These are phyloP conservation scores for Pseudocercospora pini-densiflorae DNA, from an alignment of 2,329 filamentous ascomycete species.

Conservation along the genomic window DNA sequence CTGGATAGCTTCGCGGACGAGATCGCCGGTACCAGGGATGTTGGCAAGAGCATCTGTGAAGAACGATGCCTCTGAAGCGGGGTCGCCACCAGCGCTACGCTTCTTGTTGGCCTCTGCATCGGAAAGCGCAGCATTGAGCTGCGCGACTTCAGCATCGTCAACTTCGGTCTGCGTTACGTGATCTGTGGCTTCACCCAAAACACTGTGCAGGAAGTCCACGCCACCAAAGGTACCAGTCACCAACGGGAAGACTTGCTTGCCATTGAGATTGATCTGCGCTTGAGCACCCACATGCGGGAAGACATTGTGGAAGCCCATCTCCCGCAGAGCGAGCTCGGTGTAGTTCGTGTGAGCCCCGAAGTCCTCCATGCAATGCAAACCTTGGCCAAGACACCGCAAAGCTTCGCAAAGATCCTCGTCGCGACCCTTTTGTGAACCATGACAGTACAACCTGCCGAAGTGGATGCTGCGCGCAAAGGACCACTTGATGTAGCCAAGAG, in stretches of 20 bases:
- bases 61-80: slow-evolving; percentile 39
- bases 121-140: slow-evolving; percentile 51
- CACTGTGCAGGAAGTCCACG: slow-evolving; percentile 56
- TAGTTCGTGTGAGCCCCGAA: slow-evolving; percentile 62
- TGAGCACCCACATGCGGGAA: slow-evolving; percentile 57
- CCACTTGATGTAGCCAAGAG: slow-evolving; percentile 65
- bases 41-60: slow-evolving; percentile 75
- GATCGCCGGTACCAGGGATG: slow-evolving; percentile 64
- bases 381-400: slow-evolving; percentile 56
- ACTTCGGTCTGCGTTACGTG: slow-evolving; percentile 55
- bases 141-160: slow-evolving; percentile 52
- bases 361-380: slow-evolving; percentile 59
- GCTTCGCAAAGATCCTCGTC: slow-evolving; percentile 56
- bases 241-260: slow-evolving; percentile 55
- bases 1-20: slow-evolving; percentile 52
- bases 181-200: slow-evolving; percentile 55
- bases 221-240: slow-evolving; percentile 60
- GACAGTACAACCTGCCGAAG: slow-evolving; percentile 53
- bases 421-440: slow-evolving; percentile 46
- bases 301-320: slow-evolving; percentile 56
- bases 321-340: slow-evolving; percentile 56
- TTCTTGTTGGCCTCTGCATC: slow-evolving; percentile 44
- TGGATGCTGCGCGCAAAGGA: slow-evolving; percentile 55
- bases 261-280: slow-evolving; percentile 51
- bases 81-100: slow-evolving; percentile 37